A percentile compares a stretch with the other conserved stretches of the same genome.
These are phyloP conservation scores for Haematococcus sp. DNA, from an alignment of 139 green algal species.

Conservation along the genomic window DNA sequence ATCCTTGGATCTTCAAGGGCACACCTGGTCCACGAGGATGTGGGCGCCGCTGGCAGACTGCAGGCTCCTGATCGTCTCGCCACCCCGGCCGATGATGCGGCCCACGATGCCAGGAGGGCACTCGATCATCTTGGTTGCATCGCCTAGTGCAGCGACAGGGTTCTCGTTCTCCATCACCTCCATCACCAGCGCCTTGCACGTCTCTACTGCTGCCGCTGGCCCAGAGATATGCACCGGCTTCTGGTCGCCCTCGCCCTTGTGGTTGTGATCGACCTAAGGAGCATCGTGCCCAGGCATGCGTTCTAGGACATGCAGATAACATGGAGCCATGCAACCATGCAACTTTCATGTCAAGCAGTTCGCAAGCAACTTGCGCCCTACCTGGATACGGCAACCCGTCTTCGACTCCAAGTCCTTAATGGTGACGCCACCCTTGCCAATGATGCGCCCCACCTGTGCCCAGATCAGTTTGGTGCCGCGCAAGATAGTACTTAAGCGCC, in stretches of 20 bases:
- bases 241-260: constrained; percentile 46
- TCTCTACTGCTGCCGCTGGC: constrained; percentile 37
- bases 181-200: constrained; percentile 48
- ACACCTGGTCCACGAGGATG: constrained; percentile 69
- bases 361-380: constrained; percentile 50
- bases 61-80: constrained; percentile 96
- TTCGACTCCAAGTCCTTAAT: constrained; percentile 79
- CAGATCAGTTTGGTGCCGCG: neutral
- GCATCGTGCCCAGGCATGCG: constrained; percentile 35
- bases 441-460: constrained; percentile 77
- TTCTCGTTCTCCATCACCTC: constrained; percentile 36
- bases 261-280: constrained; percentile 62
- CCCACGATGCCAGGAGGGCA: constrained; percentile 86
- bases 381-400: constrained; percentile 70
- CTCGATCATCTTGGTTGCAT: constrained; percentile 41
- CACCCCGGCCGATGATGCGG: constrained; percentile 90
- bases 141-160: neutral
- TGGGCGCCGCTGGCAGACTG: constrained; percentile 84
- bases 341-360: neutral
- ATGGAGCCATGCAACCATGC: too few relatives aligned
- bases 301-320: constrained; percentile 42
- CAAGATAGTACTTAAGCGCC: neutral
- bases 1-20: too few relatives aligned
- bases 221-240: constrained; percentile 78
- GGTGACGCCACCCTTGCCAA: constrained; percentile 81